Percentiles rank a stretch among this genome's conserved stretches.
Conservation (phyloP, 345 rosid species). For the Zanthoxylum bungeanum region DNA sequence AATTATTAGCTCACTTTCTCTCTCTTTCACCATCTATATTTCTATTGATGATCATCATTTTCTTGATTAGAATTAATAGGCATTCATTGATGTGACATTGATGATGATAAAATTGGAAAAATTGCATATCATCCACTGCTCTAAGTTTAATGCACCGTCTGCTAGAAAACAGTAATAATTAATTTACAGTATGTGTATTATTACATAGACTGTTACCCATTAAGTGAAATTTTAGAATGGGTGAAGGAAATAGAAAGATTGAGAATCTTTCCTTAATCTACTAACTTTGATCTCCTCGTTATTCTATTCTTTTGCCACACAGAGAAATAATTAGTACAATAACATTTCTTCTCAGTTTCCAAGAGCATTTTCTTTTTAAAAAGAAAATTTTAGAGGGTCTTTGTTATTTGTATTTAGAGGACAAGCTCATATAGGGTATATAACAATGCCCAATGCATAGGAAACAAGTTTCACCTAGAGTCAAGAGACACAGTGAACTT, state of each 20-base stretch:
- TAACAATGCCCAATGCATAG: no score
- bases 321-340: neutral
- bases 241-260: conserved; percentile 17
- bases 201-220: neutral
- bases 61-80: conserved; percentile 14
- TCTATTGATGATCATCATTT: neutral
- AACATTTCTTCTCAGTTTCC: conserved; percentile 21
- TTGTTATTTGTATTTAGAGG: neutral
- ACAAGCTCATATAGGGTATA: neutral
- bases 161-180: conserved; percentile 2
- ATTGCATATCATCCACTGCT: conserved; percentile 18
- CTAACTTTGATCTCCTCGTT: neutral
- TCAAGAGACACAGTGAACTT: no score
- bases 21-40: neutral
- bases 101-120: conserved; percentile 26
- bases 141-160: conserved; percentile 18
- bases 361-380: neutral
- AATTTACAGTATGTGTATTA: neutral
- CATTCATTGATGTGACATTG: conserved; percentile 28
- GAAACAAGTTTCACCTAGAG: no score
- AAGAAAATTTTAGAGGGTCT: neutral
- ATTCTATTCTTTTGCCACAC: conserved; percentile 14
- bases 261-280: conserved; percentile 25
- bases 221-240: conserved; percentile 9
- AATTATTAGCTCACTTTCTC: neutral